phyloP scores from a whole-genome alignment of 2,329 filamentous ascomycete species.

The Beauveria sp. region DNA sequence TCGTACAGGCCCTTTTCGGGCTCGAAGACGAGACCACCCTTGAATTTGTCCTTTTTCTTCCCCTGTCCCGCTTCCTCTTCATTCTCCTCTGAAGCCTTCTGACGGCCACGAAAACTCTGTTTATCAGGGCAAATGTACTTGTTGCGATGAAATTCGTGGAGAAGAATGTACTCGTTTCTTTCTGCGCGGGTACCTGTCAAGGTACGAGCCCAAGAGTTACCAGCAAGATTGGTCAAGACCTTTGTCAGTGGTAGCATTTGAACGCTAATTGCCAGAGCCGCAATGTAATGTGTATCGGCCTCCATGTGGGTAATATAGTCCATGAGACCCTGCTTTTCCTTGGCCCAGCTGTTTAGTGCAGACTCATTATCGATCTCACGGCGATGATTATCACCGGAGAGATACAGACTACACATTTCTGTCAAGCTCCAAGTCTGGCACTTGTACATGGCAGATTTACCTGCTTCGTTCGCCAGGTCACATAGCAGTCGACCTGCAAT shows the following conservation, averaged over 20 bases:
- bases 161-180: slow-evolving; percentile 96
- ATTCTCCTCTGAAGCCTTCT: slow-evolving; percentile 63
- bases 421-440: slow-evolving; percentile 97
- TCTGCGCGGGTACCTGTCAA: slow-evolving; percentile 92
- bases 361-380: slow-evolving; percentile 83
- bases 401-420: slow-evolving; percentile 92
- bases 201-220: slow-evolving; percentile 96
- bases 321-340: slow-evolving; percentile 71
- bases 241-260: slow-evolving; percentile 93
- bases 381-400: slow-evolving; percentile 63
- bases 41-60: slow-evolving; percentile 99
- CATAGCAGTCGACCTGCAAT: slow-evolving; percentile 85
- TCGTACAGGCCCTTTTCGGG: slow-evolving; percentile 96
- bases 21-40: slow-evolving; percentile 96
- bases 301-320: slow-evolving; percentile 93
- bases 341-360: slow-evolving; percentile 77
- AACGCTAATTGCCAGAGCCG: slow-evolving; percentile 77
- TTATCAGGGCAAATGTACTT: slow-evolving; percentile 99
- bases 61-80: slow-evolving; percentile 63
- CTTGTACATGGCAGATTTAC: slow-evolving; percentile 93
- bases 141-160: slow-evolving; percentile 93
- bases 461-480: slow-evolving; percentile 91
- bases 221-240: slow-evolving; percentile 89
- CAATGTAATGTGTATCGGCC: slow-evolving; percentile 91
- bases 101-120: slow-evolving; percentile 67